phyloP scores from a whole-genome alignment of 2,329 filamentous ascomycete species.

The Aspergillus sp. region DNA sequence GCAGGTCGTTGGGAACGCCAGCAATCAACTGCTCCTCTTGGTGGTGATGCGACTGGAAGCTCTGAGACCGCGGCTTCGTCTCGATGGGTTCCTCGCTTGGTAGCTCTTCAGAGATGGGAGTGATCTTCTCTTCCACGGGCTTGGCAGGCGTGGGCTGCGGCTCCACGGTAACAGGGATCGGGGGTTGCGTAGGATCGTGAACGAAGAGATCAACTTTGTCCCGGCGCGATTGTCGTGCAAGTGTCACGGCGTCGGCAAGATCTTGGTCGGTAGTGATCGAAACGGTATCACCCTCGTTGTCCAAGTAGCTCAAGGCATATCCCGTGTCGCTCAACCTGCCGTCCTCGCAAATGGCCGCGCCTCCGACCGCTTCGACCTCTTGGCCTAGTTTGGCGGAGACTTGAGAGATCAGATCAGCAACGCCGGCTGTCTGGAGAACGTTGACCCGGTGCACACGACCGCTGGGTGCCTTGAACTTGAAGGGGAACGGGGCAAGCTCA shows the following conservation, averaged over 20 bases:
- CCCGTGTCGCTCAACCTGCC: constrained; percentile 74
- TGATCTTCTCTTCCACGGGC: constrained; percentile 47
- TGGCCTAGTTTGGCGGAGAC: constrained; percentile 81
- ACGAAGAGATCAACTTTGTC: constrained; percentile 98
- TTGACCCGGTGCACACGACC: constrained; percentile 92
- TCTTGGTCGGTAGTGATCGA: constrained; percentile 96
- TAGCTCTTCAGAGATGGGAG: constrained; percentile 52
- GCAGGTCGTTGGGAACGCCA: constrained; percentile 89
- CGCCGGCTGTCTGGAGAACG: constrained; percentile 74
- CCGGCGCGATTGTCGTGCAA: constrained; percentile 72
- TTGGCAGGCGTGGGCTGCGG: constrained; percentile 55
- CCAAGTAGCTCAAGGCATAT: constrained; percentile 91
- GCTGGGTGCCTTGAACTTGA: constrained; percentile 98
- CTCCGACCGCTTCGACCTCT: constrained; percentile 82
- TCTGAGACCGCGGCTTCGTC: constrained; percentile 45
- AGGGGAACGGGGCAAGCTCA: constrained; percentile 81
- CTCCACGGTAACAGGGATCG: constrained; percentile 64
- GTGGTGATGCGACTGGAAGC: constrained; percentile 48
- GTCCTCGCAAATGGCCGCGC: constrained; percentile 73
- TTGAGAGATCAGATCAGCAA: constrained; percentile 72
- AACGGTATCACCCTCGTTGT: constrained; percentile 94
- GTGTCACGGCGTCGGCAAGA: constrained; percentile 80
- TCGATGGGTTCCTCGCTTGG: constrained; percentile 44
- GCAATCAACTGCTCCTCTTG: constrained; percentile 77
- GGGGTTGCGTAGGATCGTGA: constrained; percentile 88